These are phyloP conservation scores for Leishmania tarentolae DNA, from an alignment of 208 protist species.

Conservation along the genomic window DNA sequence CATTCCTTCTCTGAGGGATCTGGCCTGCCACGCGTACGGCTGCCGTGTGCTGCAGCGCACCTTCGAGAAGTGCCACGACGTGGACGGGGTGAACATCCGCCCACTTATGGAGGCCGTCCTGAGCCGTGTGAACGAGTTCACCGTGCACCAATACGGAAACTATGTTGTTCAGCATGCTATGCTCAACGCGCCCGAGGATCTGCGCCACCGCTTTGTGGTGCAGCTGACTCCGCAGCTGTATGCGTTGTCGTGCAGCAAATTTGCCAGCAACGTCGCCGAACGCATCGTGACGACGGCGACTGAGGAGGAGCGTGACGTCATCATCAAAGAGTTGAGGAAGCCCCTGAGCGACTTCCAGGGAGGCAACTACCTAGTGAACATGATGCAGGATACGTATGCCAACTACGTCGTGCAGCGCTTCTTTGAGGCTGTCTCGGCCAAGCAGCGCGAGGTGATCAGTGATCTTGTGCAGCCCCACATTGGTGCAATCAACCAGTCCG, in stretches of 20 bases:
- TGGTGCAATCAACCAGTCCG: slow-evolving; percentile 49
- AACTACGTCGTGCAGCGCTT: slow-evolving; percentile 98
- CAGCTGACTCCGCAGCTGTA: slow-evolving; percentile 76
- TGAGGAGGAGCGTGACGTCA: slow-evolving; percentile 72
- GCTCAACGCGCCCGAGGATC: slow-evolving; percentile 85
- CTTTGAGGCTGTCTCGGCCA: slow-evolving; percentile 69
- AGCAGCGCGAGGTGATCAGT: slow-evolving; percentile 60
- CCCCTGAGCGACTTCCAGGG: slow-evolving; percentile 48
- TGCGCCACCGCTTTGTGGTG: slow-evolving; percentile 81
- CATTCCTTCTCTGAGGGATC: slow-evolving; percentile 70
- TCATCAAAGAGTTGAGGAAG: slow-evolving; percentile 73
- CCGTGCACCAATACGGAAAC: slow-evolving; percentile 98
- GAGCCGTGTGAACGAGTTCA: slow-evolving; percentile 71
- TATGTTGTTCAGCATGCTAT: slow-evolving; percentile 99
- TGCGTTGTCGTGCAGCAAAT: slow-evolving; percentile 95
- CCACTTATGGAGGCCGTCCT: slow-evolving; percentile 93
- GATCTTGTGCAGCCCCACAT: slow-evolving; percentile 58
- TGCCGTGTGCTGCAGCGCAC: slow-evolving; percentile 98
- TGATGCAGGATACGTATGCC: slow-evolving; percentile 97
- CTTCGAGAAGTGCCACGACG: slow-evolving; percentile 77
- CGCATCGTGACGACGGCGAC: slow-evolving; percentile 90
- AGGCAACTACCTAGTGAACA: slow-evolving; percentile 82
- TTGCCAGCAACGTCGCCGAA: slow-evolving; percentile 98
- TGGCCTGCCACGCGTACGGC: slow-evolving; percentile 97
- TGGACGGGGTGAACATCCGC: slow-evolving; percentile 49